Percentiles rank a stretch among this genome's conserved stretches.
phyloP scores from a whole-genome alignment of 768 basidiomycete species.

The Terana coerulea region DNA sequence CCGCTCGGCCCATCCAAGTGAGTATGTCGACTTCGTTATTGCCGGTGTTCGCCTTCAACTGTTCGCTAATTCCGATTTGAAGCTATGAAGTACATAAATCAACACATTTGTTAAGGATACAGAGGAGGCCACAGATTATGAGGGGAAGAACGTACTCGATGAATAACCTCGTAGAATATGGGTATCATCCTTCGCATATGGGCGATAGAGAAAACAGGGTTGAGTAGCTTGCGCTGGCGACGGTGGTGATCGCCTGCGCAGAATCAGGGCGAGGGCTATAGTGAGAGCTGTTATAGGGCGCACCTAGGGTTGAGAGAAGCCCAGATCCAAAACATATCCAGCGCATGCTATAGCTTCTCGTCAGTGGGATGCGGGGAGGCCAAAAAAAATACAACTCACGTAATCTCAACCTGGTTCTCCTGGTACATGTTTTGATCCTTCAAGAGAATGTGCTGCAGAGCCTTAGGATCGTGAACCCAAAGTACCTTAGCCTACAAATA shows the following conservation, averaged over 20 bases:
- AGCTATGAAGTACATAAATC: too few species aligned
- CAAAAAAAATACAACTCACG: too few species aligned
- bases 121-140: too few species aligned
- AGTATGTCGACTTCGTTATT: constrained; percentile 21
- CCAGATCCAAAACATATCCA: constrained; percentile 19
- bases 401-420: constrained; percentile 43
- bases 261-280: too few species aligned
- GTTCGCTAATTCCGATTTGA: too few species aligned
- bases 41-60: too few species aligned
- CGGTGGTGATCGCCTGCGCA: constrained; percentile 24
- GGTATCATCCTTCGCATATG: constrained; percentile 26
- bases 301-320: constrained; percentile 17
- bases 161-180: constrained; percentile 19
- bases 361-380: constrained; percentile 2
- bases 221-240: constrained; percentile 27
- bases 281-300: neutral
- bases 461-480: constrained; percentile 44
- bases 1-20: constrained; percentile 24
- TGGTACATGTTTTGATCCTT: constrained; percentile 49
- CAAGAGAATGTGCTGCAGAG: constrained; percentile 42
- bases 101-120: too few species aligned
- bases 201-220: constrained; percentile 26
- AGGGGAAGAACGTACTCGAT: too few species aligned
- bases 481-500: constrained; percentile 41
- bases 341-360: constrained; percentile 2